A percentile compares a stretch with the other conserved stretches of the same genome.
Conservation (phyloP, 2,329 filamentous ascomycete species). For the Pseudocercospora fuligena region DNA sequence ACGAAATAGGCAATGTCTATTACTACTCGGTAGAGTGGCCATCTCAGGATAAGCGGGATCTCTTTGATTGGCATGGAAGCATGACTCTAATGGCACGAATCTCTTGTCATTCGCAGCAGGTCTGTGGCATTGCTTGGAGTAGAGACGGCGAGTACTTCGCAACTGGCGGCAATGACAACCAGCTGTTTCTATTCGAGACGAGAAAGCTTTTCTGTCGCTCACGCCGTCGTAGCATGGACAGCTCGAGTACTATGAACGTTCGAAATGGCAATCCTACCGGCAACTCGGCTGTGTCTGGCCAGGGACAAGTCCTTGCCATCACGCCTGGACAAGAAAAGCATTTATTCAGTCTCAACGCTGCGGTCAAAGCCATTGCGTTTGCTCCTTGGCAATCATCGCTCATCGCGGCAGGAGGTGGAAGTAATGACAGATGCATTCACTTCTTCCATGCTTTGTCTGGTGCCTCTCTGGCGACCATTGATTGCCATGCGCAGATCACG, state of each 20-base stretch:
- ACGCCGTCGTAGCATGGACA: conserved; percentile 10
- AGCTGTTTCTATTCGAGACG: conserved; percentile 79
- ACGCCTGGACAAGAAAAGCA: conserved; percentile 61
- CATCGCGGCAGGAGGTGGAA: conserved; percentile 88
- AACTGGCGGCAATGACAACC: conserved; percentile 90
- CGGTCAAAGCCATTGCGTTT: conserved; percentile 95
- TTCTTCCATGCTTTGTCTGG: conserved; percentile 91
- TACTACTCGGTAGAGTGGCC: conserved; percentile 91
- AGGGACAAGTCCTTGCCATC: conserved; percentile 38
- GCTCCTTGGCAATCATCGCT: conserved; percentile 91
- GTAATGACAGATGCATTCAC: conserved; percentile 92
- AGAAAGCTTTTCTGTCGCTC: conserved; percentile 54
- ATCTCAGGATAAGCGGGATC: conserved; percentile 61
- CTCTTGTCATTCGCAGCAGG: conserved; percentile 80
- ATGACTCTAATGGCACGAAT: conserved; percentile 80
- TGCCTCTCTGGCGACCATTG: conserved; percentile 83
- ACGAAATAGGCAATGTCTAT: conserved; percentile 80
- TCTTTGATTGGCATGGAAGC: conserved; percentile 76
- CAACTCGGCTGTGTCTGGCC: conserved; percentile 25
- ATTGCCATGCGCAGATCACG: conserved; percentile 91
- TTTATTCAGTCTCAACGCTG: conserved; percentile 78
- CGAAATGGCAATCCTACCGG: conserved; percentile 12
- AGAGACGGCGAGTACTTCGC: conserved; percentile 76
- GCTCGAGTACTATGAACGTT: conserved; percentile 23
- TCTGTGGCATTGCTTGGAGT: conserved; percentile 93